phyloP scores from a whole-genome alignment of 306 rosid species.

The Trichosanthes cucumerina region DNA sequence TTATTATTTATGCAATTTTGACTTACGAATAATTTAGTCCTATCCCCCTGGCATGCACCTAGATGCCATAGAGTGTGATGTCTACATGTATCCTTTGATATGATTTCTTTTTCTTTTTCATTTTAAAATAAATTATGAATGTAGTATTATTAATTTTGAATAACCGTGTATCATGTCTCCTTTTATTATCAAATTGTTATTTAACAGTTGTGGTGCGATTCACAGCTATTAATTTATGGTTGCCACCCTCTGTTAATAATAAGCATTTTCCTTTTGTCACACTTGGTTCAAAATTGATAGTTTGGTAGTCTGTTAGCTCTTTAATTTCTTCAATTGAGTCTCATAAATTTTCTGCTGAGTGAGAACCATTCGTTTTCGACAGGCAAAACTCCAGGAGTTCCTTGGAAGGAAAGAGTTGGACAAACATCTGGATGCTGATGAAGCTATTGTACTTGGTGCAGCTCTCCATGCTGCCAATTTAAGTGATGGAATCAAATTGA shows the following conservation, averaged over 20 bases:
- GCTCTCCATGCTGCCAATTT: constrained; percentile 85
- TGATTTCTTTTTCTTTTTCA: neutral
- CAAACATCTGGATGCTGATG: constrained; percentile 97
- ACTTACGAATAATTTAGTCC: neutral
- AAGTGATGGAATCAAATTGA: constrained; percentile 97
- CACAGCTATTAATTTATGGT: neutral
- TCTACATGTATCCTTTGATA: neutral
- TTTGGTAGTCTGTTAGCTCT: neutral
- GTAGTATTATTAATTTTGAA: neutral
- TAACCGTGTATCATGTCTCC: neutral
- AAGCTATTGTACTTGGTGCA: constrained; percentile 91
- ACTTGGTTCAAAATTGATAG: neutral
- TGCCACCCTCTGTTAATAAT: neutral
- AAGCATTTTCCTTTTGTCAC: neutral
- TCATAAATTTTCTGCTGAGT: neutral
- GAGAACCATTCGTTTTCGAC: neutral
- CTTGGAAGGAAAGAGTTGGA: constrained; percentile 88
- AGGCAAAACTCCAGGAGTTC: constrained; percentile 94
- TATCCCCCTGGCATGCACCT: neutral
- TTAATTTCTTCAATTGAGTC: neutral
- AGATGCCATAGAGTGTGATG: neutral
- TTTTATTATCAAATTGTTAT: neutral
- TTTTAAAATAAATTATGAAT: neutral
- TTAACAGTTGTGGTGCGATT: neutral
- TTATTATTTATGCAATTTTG: neutral